Percentiles rank a stretch among this genome's conserved stretches.
Conservation (phyloP, 257 asterid genomes). For the Cinchona pubescens region DNA sequence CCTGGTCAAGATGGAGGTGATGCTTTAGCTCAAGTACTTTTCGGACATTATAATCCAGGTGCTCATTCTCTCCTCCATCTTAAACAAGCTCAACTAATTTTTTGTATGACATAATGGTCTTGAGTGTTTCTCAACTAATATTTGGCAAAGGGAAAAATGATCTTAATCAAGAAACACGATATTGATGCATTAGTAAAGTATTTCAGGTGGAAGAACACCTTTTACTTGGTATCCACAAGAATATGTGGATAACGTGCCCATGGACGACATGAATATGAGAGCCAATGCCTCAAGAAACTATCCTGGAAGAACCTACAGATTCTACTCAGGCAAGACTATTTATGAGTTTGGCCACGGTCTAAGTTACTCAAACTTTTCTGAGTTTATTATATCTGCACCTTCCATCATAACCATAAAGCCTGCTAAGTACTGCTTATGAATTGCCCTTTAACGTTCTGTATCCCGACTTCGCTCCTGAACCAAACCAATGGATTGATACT, state of each 20-base stretch:
- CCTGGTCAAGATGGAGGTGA: conserved; percentile 36
- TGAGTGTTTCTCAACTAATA: neutral
- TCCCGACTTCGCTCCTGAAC: neutral
- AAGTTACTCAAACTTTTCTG: conserved; percentile 28
- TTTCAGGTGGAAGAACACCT: conserved; percentile 35
- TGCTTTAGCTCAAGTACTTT: conserved; percentile 30
- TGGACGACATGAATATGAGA: conserved; percentile 40
- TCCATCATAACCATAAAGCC: conserved; percentile 14
- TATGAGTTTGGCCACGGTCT: conserved; percentile 32
- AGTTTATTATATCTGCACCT: conserved; percentile 25
- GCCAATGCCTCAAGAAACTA: conserved; percentile 24
- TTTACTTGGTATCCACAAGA: conserved; percentile 40
- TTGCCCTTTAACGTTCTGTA: neutral
- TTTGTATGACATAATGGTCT: no score
- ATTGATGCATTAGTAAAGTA: neutral
- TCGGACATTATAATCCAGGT: conserved; percentile 36
- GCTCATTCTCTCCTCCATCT: neutral
- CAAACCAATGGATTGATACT: conserved; percentile 15
- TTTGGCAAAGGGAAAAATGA: neutral
- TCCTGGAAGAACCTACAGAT: conserved; percentile 30
- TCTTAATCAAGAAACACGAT: neutral
- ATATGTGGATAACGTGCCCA: conserved; percentile 29
- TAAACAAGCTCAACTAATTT: neutral
- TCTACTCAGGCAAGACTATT: conserved; percentile 21
- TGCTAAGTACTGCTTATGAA: neutral